Base-by-base conservation (phyloP, 768 basidiomycete genomes). In the Podaxis sp. region DNA sequence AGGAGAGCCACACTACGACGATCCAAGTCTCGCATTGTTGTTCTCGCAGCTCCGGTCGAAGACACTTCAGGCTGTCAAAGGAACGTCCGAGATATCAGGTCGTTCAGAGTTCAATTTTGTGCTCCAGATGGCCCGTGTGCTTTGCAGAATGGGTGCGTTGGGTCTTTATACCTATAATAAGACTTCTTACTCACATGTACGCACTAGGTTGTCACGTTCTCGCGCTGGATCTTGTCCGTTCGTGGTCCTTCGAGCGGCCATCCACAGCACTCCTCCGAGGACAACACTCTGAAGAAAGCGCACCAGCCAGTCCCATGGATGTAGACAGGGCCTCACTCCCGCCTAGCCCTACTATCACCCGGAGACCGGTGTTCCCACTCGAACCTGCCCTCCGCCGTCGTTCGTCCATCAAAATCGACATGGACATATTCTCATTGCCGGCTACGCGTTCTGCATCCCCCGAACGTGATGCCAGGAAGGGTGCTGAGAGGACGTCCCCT, bases 91-190 rank as follows among this genome's bases (percentile, higher is more conserved):
- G 68, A 94, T 98, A 29, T 89, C 93, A 0, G 91, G 90, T 17
- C 82, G 84, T 50, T 85, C 88, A 12, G 96, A 99, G 71, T 98
- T 96, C 75, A 95, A 92, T 71, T 98, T 98, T 72, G 93, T 99
- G 9, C 78, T 96, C 29, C 96, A 98, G 75, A 94, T 94, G 67
- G 92, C 95, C 0, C 85, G 94, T 29, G 91, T 96, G 7, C 95
- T 98, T 67, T 94, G 91, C 69, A 81, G 93, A 63, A 96, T 98
- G 94, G 97, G 96, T 93, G 66, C 43, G 88, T 72, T n/a, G 43
- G 43, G 43, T n/a, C 17, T 19, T 7, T 1, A 19, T 40, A 15
- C 43, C 40, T n/a, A 24, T 11, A 49, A 49, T 49, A 7, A 11
- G n/a, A 25, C 24, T 0, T 9, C 33, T 54, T 63, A n/a, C 52